These are phyloP conservation scores for Aspergillus neoniger DNA, from an alignment of 2,329 filamentous ascomycete species.

Conservation along the genomic window DNA sequence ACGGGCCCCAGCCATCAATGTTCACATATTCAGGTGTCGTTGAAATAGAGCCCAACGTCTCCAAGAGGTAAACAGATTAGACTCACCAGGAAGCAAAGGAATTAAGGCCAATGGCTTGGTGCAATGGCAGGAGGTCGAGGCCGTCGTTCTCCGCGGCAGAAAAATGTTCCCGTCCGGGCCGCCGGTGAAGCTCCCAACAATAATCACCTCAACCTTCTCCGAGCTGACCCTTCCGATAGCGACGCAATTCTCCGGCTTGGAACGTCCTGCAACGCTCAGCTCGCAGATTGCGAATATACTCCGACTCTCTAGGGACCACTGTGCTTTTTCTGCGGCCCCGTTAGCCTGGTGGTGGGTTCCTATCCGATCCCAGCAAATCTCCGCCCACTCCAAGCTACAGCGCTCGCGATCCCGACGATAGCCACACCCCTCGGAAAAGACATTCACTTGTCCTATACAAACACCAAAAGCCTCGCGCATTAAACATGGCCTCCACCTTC, in stretches of 20 bases:
- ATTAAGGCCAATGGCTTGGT: conserved; percentile 8
- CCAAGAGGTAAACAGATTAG: neutral
- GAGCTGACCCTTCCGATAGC: conserved; percentile 12
- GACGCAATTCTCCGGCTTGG: conserved; percentile 22
- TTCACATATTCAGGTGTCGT: neutral
- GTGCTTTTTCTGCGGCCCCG: conserved; percentile 19
- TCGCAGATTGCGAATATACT: conserved; percentile 8
- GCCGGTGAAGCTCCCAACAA: conserved; percentile 42
- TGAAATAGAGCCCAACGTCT: neutral
- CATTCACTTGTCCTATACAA: neutral
- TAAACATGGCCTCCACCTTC: conserved; percentile 38
- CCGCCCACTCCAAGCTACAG: conserved; percentile 21
- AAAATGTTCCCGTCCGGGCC: conserved; percentile 44
- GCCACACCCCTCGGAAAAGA: conserved; percentile 3
- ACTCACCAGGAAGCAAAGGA: conserved; percentile 7
- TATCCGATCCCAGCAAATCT: conserved; percentile 23
- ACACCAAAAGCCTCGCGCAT: conserved; percentile 7
- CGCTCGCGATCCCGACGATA: conserved; percentile 3
- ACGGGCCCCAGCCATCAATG: neutral
- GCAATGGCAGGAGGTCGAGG: conserved; percentile 15
- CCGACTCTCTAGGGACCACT: conserved; percentile 16
- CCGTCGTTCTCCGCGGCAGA: conserved; percentile 37
- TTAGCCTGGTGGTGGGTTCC: conserved; percentile 30
- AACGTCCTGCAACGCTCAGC: conserved; percentile 18
- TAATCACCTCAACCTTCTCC: conserved; percentile 36